Conservation (phyloP, 352 stramenopile genomes). For the Pseudoperonospora humuli region DNA sequence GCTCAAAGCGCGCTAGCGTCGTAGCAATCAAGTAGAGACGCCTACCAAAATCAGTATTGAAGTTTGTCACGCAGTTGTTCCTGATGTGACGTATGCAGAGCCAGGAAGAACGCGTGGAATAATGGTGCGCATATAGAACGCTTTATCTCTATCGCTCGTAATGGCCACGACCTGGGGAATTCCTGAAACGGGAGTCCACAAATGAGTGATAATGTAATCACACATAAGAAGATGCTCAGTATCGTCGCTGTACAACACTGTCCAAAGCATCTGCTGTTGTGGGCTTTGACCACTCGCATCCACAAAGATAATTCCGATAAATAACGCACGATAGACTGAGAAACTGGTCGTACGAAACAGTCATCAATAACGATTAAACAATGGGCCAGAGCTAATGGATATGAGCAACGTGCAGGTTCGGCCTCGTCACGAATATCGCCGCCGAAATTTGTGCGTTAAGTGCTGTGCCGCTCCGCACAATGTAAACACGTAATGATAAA, state of each 20-base stretch:
- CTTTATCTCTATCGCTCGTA: too few relatives aligned
- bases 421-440: conserved; percentile 6
- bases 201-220: too few relatives aligned
- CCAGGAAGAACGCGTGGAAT: too few relatives aligned
- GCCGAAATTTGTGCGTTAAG: conserved; percentile 12
- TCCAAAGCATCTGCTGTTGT: conserved; percentile 12
- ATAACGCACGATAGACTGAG: conserved; percentile 1
- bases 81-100: too few relatives aligned
- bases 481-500: conserved; percentile 3
- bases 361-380: not conserved
- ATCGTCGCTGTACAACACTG: conserved; percentile 15
- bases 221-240: conserved; percentile 22
- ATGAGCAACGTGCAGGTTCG: conserved; percentile 7
- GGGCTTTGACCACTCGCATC: conserved; percentile 1
- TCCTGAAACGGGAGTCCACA: too few relatives aligned
- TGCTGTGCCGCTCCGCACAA: conserved; percentile 1
- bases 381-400: conserved; percentile 9
- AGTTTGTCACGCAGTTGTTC: too few relatives aligned
- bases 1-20: too few relatives aligned
- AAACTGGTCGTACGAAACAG: conserved; percentile 10
- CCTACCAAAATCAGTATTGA: too few relatives aligned
- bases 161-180: too few relatives aligned
- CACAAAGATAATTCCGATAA: not conserved
- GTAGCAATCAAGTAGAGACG: too few relatives aligned
- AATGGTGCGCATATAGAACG: too few relatives aligned